Evolutionary conservation across 495 filamentous ascomycete species (phyloP).

Genomic region (Tuber borchii): DNA sequence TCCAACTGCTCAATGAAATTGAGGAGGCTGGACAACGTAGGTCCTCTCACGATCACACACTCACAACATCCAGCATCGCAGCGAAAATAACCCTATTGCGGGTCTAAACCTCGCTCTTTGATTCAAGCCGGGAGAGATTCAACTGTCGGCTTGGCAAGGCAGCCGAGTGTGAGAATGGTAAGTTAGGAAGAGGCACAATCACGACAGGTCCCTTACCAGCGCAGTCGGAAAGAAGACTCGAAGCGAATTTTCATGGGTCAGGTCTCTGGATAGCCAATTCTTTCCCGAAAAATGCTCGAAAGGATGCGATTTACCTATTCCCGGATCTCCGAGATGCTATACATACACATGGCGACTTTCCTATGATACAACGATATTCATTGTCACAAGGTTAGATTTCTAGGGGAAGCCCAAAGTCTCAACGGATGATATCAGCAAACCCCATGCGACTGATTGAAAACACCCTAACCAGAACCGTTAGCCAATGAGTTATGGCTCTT

Average conservation of each 20-base stretch:
- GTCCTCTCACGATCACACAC: neutral
- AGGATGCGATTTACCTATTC: neutral
- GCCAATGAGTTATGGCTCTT: neutral
- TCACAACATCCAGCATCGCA: neutral
- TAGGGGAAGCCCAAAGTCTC: neutral
- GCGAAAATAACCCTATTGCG: neutral
- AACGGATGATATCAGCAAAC: neutral
- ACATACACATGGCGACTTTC: neutral
- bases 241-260: neutral
- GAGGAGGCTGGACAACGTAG: constrained; percentile 2
- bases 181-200: neutral
- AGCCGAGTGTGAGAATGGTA: neutral
- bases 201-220: neutral
- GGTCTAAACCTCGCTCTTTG: neutral
- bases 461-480: neutral
- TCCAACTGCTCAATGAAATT: neutral
- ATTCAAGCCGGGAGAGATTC: neutral
- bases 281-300: neutral
- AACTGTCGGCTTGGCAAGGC: neutral
- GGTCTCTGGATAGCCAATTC: neutral
- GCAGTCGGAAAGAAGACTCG: neutral
- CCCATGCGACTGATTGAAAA: neutral
- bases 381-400: neutral
- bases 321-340: neutral
- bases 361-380: neutral